Evolutionary conservation across 2,329 filamentous ascomycete species (phyloP).

Genomic region (Hortaea werneckii): DNA sequence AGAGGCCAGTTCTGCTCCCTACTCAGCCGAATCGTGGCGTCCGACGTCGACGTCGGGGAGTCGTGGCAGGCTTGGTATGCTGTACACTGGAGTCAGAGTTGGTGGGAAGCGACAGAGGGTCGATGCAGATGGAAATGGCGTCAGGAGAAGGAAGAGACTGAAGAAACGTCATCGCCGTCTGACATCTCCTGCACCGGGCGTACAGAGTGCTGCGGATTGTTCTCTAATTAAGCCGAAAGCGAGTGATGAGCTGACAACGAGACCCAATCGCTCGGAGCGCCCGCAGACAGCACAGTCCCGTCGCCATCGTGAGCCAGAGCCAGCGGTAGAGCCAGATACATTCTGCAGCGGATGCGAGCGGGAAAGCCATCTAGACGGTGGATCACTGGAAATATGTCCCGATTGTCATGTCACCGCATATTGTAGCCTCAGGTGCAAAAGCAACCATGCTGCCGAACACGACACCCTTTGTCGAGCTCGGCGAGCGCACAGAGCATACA

Average conservation of each 20-base stretch:
- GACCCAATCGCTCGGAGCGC: neutral
- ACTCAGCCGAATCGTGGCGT: too few species aligned
- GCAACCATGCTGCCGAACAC: neutral
- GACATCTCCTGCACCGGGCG: neutral
- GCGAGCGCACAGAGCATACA: too few species aligned
- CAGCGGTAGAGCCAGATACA: neutral
- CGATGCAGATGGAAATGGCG: neutral
- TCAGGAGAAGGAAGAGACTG: neutral
- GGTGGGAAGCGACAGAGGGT: neutral
- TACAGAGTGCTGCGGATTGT: neutral
- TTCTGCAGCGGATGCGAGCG: neutral
- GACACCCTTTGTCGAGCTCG: neutral
- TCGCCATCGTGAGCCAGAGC: neutral
- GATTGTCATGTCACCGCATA: neutral
- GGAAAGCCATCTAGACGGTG: neutral
- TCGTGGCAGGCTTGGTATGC: neutral
- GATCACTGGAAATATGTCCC: neutral
- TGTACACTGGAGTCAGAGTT: neutral
- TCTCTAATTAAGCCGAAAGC: neutral
- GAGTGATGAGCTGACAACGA: neutral
- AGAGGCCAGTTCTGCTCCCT: too few species aligned
- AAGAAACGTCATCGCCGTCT: neutral
- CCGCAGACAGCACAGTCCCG: neutral
- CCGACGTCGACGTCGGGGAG: neutral
- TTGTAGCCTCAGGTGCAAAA: neutral